Conservation (phyloP, 176 grass and related monocot species). For the Dendrocalamus sinicus region DNA sequence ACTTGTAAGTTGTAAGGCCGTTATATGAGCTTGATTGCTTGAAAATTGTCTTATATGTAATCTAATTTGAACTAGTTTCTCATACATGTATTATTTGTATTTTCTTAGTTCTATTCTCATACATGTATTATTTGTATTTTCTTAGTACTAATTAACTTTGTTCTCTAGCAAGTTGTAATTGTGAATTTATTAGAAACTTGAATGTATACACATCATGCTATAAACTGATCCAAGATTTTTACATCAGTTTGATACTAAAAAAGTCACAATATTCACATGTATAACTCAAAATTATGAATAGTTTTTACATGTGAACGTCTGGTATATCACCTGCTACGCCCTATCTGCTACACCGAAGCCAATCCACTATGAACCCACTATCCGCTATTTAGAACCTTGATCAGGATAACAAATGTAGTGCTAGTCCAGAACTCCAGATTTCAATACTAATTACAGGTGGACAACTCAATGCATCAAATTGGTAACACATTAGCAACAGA, state of each 20-base stretch:
- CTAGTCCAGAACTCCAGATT: slow-evolving; percentile 7
- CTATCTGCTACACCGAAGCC: neutral
- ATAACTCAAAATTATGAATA: slow-evolving; percentile 20
- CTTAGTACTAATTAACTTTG: neutral
- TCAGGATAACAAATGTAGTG: slow-evolving; percentile 9
- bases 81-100: neutral
- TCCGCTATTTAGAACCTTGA: neutral
- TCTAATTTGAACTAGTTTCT: neutral
- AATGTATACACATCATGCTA: neutral
- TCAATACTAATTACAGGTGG: slow-evolving; percentile 17
- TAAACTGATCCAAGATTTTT: neutral
- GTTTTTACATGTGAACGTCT: neutral
- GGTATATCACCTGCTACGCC: neutral
- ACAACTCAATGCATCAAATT: slow-evolving; percentile 4
- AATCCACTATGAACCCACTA: neutral
- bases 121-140: neutral
- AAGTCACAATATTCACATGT: neutral
- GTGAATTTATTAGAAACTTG: neutral
- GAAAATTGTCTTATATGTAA: neutral
- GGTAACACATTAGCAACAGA: neutral
- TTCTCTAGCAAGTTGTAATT: neutral
- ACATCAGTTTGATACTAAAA: slow-evolving; percentile 10
- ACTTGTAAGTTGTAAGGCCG: neutral
- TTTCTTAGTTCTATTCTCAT: neutral
- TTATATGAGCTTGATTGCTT: neutral